Evolutionary conservation across 805 yeast genomes (phyloP), one percentile per base, ranked within the genome.

Genomic region (Wickerhamiella occidentalis): DNA sequence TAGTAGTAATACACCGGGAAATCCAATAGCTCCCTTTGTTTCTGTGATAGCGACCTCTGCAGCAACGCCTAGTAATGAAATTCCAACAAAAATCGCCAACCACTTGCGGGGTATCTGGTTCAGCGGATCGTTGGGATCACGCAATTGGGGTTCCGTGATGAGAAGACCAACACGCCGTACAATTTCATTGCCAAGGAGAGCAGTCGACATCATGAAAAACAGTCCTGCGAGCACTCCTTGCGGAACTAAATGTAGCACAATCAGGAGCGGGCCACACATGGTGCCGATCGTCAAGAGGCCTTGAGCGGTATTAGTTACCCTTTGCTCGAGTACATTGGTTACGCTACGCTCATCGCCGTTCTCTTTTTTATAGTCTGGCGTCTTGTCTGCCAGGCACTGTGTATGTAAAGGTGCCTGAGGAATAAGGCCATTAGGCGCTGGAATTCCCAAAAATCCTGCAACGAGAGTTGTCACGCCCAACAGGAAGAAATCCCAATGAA

Each of bases 401-500:
- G 97, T 87, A 58, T 90, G 98, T 30, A 92, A 62, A 2, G 97
- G 97, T 0, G 98, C 97, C 64, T 90, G 98, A 1, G 98, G 98
- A 40, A 90, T 90, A 28, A 90, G 70, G 0, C 98, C 98, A 65
- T 92, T 92, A 0, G 97, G 97, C 2, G 96, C 87, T 0, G 97
- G 98, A 1, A 92, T 72, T 0, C 97, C 98, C 9, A 90, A 60
- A 0, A 90, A 64, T 0, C 97, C 97, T 2, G 95, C 72, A 1
- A 90, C 64, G 0, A 95, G 94, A 0, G 97, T 92, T 4, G 88
- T 82, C 6, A 85, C 61, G 0, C 97, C 97, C 30, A 90, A 68
- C 21, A 92, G 66, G 37, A 82, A 74, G 59, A 88, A 83, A 65
- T 90, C 98, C 79, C 86, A 92, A 65, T 92, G 97, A 64, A 92